These are phyloP conservation scores for Fusarium paranaense DNA, from an alignment of 2,329 filamentous ascomycete species.

Conservation along the genomic window DNA sequence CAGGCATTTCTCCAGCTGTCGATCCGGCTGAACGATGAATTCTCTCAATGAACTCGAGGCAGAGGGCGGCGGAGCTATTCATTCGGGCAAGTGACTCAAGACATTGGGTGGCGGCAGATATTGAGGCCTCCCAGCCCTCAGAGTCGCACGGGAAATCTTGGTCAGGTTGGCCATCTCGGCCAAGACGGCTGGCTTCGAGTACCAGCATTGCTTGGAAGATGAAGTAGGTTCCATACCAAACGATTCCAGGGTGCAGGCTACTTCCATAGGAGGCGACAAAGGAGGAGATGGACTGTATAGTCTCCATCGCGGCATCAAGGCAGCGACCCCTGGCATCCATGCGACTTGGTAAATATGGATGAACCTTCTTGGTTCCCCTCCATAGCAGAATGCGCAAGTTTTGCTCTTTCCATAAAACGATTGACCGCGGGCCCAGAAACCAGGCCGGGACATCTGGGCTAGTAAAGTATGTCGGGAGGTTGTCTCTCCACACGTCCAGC, in stretches of 20 bases:
- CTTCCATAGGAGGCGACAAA: slow-evolving; percentile 48
- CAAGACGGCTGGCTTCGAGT: slow-evolving; percentile 41
- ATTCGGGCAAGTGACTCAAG: not conserved
- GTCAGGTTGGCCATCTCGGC: slow-evolving; percentile 6
- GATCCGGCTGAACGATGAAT: not conserved
- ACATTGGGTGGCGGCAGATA: not conserved
- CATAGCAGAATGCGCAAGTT: slow-evolving; percentile 59
- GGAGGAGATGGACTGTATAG: slow-evolving; percentile 50
- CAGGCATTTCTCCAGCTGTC: not conserved
- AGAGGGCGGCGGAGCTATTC: not conserved
- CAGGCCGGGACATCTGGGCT: slow-evolving; percentile 46
- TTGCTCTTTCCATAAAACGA: slow-evolving; percentile 56
- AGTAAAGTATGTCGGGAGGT: slow-evolving; percentile 50
- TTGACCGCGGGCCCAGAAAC: slow-evolving; percentile 51
- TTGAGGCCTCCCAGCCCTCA: not conserved
- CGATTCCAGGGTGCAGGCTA: slow-evolving; percentile 48
- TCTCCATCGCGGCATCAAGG: slow-evolving; percentile 51
- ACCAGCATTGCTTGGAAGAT: slow-evolving; percentile 58
- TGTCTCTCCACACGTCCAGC: slow-evolving; percentile 48
- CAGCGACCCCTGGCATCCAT: slow-evolving; percentile 49
- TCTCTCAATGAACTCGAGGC: not conserved
- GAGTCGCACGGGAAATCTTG: not conserved
- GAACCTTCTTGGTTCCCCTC: slow-evolving; percentile 50
- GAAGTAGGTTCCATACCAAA: slow-evolving; percentile 59
- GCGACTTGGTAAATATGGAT: slow-evolving; percentile 44